Base-by-base conservation (phyloP, 305 asterid genomes). In the Andrographis paniculata region DNA sequence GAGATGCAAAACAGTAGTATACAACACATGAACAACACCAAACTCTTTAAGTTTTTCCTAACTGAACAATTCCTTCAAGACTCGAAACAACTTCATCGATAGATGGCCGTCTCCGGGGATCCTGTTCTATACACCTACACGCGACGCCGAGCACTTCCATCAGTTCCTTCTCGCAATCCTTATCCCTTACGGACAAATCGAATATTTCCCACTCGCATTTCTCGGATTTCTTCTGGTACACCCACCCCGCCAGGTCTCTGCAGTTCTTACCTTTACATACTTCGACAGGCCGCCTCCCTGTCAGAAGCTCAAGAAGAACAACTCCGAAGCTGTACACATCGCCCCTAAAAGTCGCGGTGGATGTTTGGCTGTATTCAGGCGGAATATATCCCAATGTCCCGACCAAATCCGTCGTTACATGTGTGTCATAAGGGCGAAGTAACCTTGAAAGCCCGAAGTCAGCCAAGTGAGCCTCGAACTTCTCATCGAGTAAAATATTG, bases 331-430 rank as follows among this genome's bases (percentile, higher is more conserved):
- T 89, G 60, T 80, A 89, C 19, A 91, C 94, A 11, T 91, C 96
- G 0, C 96, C 99, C 77, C 96, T 70, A 66, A 91, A 91, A 16
- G 99, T 86, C 4, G 99, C 96, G 0, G 84, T 78, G 74, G 87
- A 27, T 16, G 89, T 77, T 65, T 86, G 96, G 60, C 95, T 75
- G 43, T 86, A 86, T 63, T 91, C 99, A 0, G 95, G 99, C 4
- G 99, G 99, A 14, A 91, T 91, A 20, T 91, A 89, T 2, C 98
- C 98, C 60, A 89, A 67, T 0, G 98, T 89, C 19, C 98, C 96
- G 5, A 89, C 98, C 75, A 89, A 68, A 63, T 89, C 98, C 0
- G 96, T 89, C 0, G 98, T 85, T 9, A 89, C 96, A 30, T 89
- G 98, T 7, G 98, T 89, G 36, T 89, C 96, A 47, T 80, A 82